These are phyloP conservation scores for Fusarium avenaceum DNA, from an alignment of 2,329 filamentous ascomycete genomes.

Conservation along the genomic window DNA sequence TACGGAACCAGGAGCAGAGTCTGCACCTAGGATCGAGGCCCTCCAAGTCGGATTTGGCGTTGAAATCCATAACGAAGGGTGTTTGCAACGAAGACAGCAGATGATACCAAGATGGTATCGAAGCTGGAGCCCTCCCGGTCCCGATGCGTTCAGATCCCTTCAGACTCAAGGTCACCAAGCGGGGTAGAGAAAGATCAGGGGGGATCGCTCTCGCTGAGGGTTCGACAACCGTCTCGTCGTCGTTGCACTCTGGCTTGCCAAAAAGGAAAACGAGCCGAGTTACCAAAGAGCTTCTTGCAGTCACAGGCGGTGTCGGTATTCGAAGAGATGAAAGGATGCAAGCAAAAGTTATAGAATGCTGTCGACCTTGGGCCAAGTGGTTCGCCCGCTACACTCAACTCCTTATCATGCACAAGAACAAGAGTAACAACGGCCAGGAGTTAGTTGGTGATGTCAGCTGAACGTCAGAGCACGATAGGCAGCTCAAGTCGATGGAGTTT, in stretches of 20 bases:
- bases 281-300: neutral
- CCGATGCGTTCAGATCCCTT: neutral
- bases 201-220: neutral
- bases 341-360: neutral
- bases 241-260: neutral
- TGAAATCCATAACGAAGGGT: neutral
- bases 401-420: neutral
- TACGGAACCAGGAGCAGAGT: neutral
- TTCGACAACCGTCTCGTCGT: neutral
- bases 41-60: neutral
- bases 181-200: neutral
- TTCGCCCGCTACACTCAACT: neutral
- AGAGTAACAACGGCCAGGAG: neutral
- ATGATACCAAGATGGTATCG: neutral
- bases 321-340: neutral
- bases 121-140: neutral
- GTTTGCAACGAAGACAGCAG: too few relatives aligned
- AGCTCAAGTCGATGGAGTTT: constrained; percentile 9
- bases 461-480: neutral
- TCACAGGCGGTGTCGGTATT: neutral
- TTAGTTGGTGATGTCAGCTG: neutral
- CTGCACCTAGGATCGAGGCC: neutral
- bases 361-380: neutral
- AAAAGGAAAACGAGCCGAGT: too few relatives aligned
- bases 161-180: neutral